Percentiles rank a stretch among this genome's conserved stretches.
These are phyloP conservation scores for Candida sp. DNA, from an alignment of 1,139 yeast species.

Conservation along the genomic window DNA sequence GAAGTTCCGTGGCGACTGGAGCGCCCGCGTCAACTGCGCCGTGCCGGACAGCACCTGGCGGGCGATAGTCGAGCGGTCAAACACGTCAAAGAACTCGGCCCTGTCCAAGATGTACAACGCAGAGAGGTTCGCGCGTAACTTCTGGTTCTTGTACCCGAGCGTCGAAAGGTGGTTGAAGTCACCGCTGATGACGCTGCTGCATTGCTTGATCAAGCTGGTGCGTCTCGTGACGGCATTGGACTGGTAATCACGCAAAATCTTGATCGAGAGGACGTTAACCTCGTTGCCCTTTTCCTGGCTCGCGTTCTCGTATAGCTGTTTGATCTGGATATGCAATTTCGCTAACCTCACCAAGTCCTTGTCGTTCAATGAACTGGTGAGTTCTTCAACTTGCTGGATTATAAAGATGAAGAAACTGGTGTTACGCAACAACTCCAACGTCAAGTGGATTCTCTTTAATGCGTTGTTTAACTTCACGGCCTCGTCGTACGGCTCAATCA, in stretches of 20 bases:
- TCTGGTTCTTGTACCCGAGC: slow-evolving; percentile 25
- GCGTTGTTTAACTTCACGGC: slow-evolving; percentile 64
- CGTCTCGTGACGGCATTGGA: slow-evolving; percentile 26
- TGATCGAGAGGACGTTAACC: slow-evolving; percentile 25
- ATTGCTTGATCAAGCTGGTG: slow-evolving; percentile 24
- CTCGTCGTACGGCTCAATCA: slow-evolving; percentile 71
- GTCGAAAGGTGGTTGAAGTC: slow-evolving; percentile 33
- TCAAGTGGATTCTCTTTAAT: slow-evolving; percentile 67
- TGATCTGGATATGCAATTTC: slow-evolving; percentile 31
- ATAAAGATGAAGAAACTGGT: slow-evolving; percentile 69
- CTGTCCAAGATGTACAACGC: slow-evolving; percentile 38
- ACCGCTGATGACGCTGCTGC: slow-evolving; percentile 26
- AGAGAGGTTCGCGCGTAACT: slow-evolving; percentile 29
- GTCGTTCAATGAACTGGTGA: slow-evolving; percentile 19
- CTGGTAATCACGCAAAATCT: slow-evolving; percentile 36
- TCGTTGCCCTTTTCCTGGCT: slow-evolving; percentile 12
- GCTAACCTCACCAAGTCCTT: slow-evolving; percentile 35
- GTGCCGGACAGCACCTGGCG: slow-evolving; percentile 33
- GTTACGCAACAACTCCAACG: slow-evolving; percentile 71
- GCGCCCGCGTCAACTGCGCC: slow-evolving; percentile 37
- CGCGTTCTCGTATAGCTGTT: slow-evolving; percentile 24
- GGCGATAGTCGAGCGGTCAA: slow-evolving; percentile 35
- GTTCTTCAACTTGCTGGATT: slow-evolving; percentile 61
- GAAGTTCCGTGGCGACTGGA: slow-evolving; percentile 48
- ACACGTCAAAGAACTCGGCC: slow-evolving; percentile 25